A percentile compares a stretch with the other conserved stretches of the same genome.
These are phyloP conservation scores for Combretum micranthum DNA, from an alignment of 345 rosid genomes.

Conservation along the genomic window DNA sequence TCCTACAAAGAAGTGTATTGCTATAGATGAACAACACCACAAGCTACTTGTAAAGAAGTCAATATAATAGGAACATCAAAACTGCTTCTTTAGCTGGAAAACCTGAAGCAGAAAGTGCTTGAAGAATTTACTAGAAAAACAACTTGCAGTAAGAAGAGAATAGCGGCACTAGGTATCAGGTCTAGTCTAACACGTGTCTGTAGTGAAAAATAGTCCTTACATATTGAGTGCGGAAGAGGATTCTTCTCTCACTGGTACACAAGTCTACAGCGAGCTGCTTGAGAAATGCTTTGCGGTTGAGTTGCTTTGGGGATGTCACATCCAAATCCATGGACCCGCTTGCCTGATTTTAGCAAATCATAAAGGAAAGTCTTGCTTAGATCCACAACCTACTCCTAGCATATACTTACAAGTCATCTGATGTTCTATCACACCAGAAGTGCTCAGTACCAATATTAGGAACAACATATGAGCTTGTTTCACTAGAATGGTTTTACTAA, in stretches of 20 bases:
- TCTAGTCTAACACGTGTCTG: neutral
- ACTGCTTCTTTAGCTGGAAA: too few relatives aligned
- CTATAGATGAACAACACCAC: neutral
- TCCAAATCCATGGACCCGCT: constrained; percentile 97
- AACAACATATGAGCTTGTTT: too few relatives aligned
- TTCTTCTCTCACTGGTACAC: constrained; percentile 79
- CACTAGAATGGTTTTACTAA: too few relatives aligned
- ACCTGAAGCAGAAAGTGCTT: too few relatives aligned
- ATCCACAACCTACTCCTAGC: neutral
- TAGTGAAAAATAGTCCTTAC: constrained; percentile 36
- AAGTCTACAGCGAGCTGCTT: constrained; percentile 95
- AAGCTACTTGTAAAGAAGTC: neutral
- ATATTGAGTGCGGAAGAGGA: constrained; percentile 79
- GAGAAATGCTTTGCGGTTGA: constrained; percentile 72
- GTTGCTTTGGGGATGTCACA: constrained; percentile 86
- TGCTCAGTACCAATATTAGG: too few relatives aligned
- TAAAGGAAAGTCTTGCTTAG: neutral
- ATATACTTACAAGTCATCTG: neutral
- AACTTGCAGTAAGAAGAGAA: too few relatives aligned
- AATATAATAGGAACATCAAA: too few relatives aligned
- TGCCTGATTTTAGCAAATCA: constrained; percentile 30
- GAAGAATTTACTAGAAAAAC: too few relatives aligned
- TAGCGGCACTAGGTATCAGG: too few relatives aligned
- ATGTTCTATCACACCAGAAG: neutral
- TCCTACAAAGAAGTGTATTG: neutral